phyloP scores from a whole-genome alignment of 2,329 filamentous ascomycete species.

The Aureobasidium pullulans region DNA sequence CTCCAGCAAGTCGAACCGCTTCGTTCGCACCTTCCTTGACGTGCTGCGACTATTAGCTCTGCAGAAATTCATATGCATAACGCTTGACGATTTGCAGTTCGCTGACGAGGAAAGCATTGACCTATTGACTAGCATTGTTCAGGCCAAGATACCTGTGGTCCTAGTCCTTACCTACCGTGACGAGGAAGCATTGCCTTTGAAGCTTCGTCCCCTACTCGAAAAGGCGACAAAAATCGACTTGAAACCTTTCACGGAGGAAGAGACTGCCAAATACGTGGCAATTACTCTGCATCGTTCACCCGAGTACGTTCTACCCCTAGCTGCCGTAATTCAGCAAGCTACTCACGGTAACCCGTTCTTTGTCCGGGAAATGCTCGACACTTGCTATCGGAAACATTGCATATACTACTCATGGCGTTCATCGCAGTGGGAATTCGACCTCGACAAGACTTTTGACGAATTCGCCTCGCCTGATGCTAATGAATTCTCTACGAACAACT shows the following conservation, averaged over 20 bases:
- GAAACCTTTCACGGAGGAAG: slow-evolving; percentile 64
- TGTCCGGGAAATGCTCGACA: slow-evolving; percentile 81
- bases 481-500: slow-evolving; percentile 72
- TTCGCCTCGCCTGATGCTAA: slow-evolving; percentile 74
- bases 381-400: slow-evolving; percentile 77
- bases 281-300: slow-evolving; percentile 66
- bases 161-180: slow-evolving; percentile 61
- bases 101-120: slow-evolving; percentile 83
- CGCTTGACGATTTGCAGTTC: slow-evolving; percentile 82
- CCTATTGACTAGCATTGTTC: slow-evolving; percentile 72
- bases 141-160: slow-evolving; percentile 70
- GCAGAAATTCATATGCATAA: slow-evolving; percentile 82
- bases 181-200: slow-evolving; percentile 32
- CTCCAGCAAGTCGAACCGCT: slow-evolving; percentile 52
- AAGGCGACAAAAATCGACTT: slow-evolving; percentile 60
- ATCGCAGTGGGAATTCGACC: slow-evolving; percentile 69
- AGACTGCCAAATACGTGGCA: slow-evolving; percentile 76
- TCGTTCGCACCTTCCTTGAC: slow-evolving; percentile 84
- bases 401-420: slow-evolving; percentile 87
- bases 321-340: slow-evolving; percentile 81
- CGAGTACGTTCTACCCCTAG: slow-evolving; percentile 68
- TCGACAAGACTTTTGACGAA: slow-evolving; percentile 78
- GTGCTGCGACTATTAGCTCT: slow-evolving; percentile 73
- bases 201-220: slow-evolving; percentile 35
- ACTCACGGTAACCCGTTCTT: slow-evolving; percentile 86